Evolutionary conservation across 106 monocot genomes (phyloP).

Genomic region (Hemerocallis citrina): DNA sequence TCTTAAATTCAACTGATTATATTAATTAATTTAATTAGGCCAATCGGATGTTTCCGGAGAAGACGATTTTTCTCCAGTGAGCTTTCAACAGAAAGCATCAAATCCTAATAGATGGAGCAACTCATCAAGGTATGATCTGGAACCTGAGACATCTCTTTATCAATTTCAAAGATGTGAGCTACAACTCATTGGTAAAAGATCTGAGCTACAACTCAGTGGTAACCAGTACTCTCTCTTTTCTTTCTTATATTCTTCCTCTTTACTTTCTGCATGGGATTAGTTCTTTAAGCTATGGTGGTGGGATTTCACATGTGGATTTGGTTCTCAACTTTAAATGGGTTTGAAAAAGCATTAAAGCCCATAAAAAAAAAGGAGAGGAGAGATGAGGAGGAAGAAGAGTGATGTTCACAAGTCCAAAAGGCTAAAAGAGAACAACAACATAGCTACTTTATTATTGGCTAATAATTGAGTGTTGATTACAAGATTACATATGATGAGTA

Average conservation of each 20-base stretch:
- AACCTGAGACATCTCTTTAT: too few relatives aligned
- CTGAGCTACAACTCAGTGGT: too few relatives aligned
- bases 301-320: conserved; percentile 1
- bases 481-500: neutral
- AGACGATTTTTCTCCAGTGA: conserved; percentile 26
- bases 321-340: neutral
- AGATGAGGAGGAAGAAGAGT: conserved; percentile 7
- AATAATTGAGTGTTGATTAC: neutral
- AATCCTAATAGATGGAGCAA: conserved; percentile 37
- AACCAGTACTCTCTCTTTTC: too few relatives aligned
- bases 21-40: neutral
- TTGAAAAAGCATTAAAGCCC: neutral
- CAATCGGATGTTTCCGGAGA: conserved; percentile 60
- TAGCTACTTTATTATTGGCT: neutral
- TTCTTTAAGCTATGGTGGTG: neutral
- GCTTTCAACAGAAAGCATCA: too few relatives aligned
- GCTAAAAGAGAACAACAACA: neutral
- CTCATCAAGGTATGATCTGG: conserved; percentile 59
- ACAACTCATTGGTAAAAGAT: too few relatives aligned
- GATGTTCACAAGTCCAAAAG: neutral
- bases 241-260: too few relatives aligned
- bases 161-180: too few relatives aligned
- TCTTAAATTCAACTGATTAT: too few relatives aligned
- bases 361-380: neutral
- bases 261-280: neutral